Conservation (phyloP, 495 filamentous ascomycete species). For the Xylaria palmicola region DNA sequence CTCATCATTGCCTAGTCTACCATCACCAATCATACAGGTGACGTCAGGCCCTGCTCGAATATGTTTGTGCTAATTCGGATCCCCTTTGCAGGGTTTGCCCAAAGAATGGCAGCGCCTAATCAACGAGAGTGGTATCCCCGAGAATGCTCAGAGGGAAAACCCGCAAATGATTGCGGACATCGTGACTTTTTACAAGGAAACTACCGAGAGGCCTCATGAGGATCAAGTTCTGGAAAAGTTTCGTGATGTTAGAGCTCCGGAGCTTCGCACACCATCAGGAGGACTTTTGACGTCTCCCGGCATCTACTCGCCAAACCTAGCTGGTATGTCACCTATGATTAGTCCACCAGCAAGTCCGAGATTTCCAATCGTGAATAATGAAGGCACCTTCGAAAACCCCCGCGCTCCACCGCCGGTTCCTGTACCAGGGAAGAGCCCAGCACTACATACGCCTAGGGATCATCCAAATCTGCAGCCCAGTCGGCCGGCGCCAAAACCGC, state of each 20-base stretch:
- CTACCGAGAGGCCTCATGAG: conserved; percentile 71
- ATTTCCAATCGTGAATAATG: conserved; percentile 81
- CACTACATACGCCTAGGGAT: conserved; percentile 45
- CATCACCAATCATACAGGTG: conserved; percentile 14
- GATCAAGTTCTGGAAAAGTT: conserved; percentile 96
- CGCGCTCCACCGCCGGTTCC: conserved; percentile 90
- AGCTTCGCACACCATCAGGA: conserved; percentile 49
- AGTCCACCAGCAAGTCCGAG: conserved; percentile 88
- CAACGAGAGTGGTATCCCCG: conserved; percentile 92
- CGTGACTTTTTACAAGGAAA: conserved; percentile 94
- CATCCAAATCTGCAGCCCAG: conserved; percentile 58
- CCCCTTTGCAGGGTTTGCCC: conserved; percentile 69
- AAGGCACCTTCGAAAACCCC: conserved; percentile 96
- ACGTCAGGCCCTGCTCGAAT: conserved; percentile 16
- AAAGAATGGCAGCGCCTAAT: conserved; percentile 97
- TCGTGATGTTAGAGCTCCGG: conserved; percentile 70
- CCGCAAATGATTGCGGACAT: conserved; percentile 93
- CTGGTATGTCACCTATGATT: conserved; percentile 59
- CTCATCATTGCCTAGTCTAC: not conserved
- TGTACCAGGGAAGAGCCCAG: conserved; percentile 46
- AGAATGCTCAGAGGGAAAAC: conserved; percentile 93
- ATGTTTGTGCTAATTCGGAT: conserved; percentile 23
- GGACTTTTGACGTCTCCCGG: conserved; percentile 43
- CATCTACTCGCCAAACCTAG: conserved; percentile 50
- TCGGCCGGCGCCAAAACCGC: conserved; percentile 66